Base-by-base conservation (phyloP, 2,329 filamentous ascomycete genomes). In the Fusarium chlamydosporum region DNA sequence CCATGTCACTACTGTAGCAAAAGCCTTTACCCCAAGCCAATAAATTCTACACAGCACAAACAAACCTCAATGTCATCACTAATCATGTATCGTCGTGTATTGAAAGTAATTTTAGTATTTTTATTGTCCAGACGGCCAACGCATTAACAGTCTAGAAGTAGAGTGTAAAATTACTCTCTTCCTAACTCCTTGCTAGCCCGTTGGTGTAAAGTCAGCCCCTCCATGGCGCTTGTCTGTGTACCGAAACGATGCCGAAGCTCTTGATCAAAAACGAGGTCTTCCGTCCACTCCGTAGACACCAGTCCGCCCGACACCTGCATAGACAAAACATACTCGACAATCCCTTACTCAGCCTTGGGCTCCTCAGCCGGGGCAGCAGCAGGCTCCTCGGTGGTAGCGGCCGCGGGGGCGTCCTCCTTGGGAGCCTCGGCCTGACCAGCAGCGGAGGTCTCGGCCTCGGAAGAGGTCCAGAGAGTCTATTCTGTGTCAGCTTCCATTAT, bases 391-490 rank as follows among this genome's bases (percentile, higher is more conserved):
- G 85, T 78, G 71, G 86, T 79, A 70, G 86, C 83, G 74, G 84
- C 83, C 65, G 84, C 77, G 72, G 88, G 82, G 70, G 83, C 82
- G 33, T 80, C 78, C 65, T 81, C 80, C 77, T 81, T 80, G 57
- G 78, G 72, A 63, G 88, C 81, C 64, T 86, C 82, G 64, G 83
- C 80, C 75, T 87, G 83, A 67, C 81, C 80, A 67, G 82, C 80
- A 64, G 87, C 85, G 74, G 91, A 84, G 77, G 92, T 89, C 87
- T 98, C 96, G 71, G 94, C 93, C 89, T 98, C 96, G 74, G 95
- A 98, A 66, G 95, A 98, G 79, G 96, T 98, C 96, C 96, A 98
- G 83, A 98, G 94, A 74, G 96, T 98, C 94, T 97, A 74, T 53
- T 38, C 6, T 6, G 16, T 34, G 71, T 82, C 74, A 82, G 81